Base-by-base conservation (phyloP, 352 stramenopile genomes). In the Phytophthora tubulina region DNA sequence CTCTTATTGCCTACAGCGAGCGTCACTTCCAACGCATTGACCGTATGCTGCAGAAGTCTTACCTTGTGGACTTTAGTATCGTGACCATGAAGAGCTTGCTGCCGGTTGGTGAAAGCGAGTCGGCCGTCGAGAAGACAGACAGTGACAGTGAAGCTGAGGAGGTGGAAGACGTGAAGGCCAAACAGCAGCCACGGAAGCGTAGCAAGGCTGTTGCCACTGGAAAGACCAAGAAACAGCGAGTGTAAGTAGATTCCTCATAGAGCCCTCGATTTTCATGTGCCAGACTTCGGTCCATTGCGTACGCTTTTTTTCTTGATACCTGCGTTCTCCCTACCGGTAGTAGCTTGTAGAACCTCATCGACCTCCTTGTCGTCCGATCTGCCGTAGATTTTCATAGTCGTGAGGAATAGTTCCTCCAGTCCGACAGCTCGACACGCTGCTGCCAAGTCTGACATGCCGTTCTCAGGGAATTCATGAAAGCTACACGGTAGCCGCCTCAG, bases 11-110 rank as follows among this genome's bases (percentile, higher is more conserved):
- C 17, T 99, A 99, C 84, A 98, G 92, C 36, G 96, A 99, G 65
- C 88, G 97, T 60, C 97, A 99, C 84, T 98, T 99, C 78, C 94
- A 99, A 77, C 92, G 97, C 52, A 89, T 99, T 17, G 96, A 99
- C 71, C 82, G 94, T 51, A 93, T 99, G 66, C 86, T 99, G 44
- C 93, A 98, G 78, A 98, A 97, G 73, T 97, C 96, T 9, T 99
- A 98, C 72, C 76, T 99, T 17, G 85, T 99, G 38, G 98, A 99
- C 73, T 99, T 95, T 45, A 94, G 82, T 75, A 88, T 96, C 67
- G 84, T 92, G 35, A 93, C 85, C 6, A 96, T 96, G 89, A 94
- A 95, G 71, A 94, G 82, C 39, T 67, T 96, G 62, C 67, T 96
- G 48, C 89, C 89, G 4, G 54, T 83, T 27, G 69, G 56, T 9